Evolutionary conservation across 768 basidiomycete species (phyloP).

Genomic region (Amyloporia xantha): DNA sequence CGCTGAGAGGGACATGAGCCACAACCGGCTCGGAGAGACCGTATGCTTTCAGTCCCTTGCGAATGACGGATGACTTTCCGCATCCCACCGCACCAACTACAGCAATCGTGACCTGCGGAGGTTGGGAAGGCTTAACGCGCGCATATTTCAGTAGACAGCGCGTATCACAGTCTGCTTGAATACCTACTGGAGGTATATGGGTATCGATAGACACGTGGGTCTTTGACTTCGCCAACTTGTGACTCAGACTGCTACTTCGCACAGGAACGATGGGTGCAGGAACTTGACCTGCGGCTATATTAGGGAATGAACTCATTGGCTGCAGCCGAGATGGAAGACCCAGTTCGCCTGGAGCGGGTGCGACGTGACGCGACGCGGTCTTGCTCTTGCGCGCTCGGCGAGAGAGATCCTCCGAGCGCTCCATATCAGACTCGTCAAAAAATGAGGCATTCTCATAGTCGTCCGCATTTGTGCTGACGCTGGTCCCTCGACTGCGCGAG

Average conservation of each 20-base stretch:
- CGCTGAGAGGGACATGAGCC: background rate
- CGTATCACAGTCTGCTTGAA: background rate
- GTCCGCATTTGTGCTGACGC: slow-evolving; percentile 39
- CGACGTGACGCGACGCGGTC: slow-evolving; percentile 18
- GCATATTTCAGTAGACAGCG: background rate
- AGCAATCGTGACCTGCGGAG: slow-evolving; percentile 48
- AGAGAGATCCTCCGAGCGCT: slow-evolving; percentile 19
- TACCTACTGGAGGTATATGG: slow-evolving; percentile 20
- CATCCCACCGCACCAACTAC: slow-evolving; percentile 75
- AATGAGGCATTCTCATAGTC: slow-evolving; percentile 26
- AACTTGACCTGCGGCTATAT: slow-evolving; percentile 10
- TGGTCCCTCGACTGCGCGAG: slow-evolving; percentile 48
- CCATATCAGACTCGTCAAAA: slow-evolving; percentile 22
- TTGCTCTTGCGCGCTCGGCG: slow-evolving; percentile 21
- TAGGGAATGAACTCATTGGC: slow-evolving; percentile 17
- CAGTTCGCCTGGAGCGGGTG: slow-evolving; percentile 23
- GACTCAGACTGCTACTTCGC: slow-evolving; percentile 21
- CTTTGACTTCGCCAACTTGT: slow-evolving; percentile 17
- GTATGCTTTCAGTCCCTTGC: slow-evolving; percentile 64
- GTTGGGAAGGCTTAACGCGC: slow-evolving; percentile 9
- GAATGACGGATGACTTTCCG: slow-evolving; percentile 81
- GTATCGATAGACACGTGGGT: slow-evolving; percentile 19
- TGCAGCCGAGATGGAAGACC: slow-evolving; percentile 25
- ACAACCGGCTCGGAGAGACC: slow-evolving; percentile 32
- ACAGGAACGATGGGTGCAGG: slow-evolving; percentile 18